Evolutionary conservation across 305 asterid genomes (phyloP), one percentile per base, ranked within the genome.

Genomic region (Rubia tinctorum): DNA sequence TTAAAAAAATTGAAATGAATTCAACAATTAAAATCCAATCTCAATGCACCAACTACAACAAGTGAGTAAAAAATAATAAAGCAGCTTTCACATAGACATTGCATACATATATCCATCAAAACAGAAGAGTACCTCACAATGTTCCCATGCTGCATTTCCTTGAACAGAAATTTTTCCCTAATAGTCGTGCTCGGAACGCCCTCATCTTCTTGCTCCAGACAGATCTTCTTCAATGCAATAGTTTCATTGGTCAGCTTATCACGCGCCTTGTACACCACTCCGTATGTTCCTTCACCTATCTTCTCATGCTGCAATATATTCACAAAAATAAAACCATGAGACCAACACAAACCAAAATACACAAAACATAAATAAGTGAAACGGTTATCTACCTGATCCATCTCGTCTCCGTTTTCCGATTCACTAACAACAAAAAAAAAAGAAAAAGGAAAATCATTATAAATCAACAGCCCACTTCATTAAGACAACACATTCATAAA

Each of bases 161-260:
- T 92, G 85, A 95, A 82, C 49, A 95, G 93, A 12, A 98, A 95
- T 44, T 92, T 95, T 85, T 92, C 99, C 82, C 98, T 86, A 71
- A 95, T 95, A 75, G 99, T 97, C 6, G 98, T 95, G 85, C 98
- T 95, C 7, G 99, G 99, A 42, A 95, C 99, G 68, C 99, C 99
- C 79, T 95, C 99, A 64, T 95, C 99, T 78, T 95, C 99, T 83
- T 95, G 96, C 90, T 95, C 98, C 78, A 95, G 89, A 55, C 98
- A 84, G 73, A 95, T 95, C 86, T 95, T 95, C 89, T 95, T 95
- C 86, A 95, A 82, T 51, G 99, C 98, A 75, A 95, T 90, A 62
- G 98, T 92, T 82, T 90, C 93, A 86, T 95, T 95, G n/a, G 99
- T 92, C 60, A 74, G 66, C 55, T 88, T 91, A 77, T 92, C 96